Evolutionary conservation across 1,284 basidiomycete species (phyloP).

Genomic region (Sanghuangporus sanghuang): DNA sequence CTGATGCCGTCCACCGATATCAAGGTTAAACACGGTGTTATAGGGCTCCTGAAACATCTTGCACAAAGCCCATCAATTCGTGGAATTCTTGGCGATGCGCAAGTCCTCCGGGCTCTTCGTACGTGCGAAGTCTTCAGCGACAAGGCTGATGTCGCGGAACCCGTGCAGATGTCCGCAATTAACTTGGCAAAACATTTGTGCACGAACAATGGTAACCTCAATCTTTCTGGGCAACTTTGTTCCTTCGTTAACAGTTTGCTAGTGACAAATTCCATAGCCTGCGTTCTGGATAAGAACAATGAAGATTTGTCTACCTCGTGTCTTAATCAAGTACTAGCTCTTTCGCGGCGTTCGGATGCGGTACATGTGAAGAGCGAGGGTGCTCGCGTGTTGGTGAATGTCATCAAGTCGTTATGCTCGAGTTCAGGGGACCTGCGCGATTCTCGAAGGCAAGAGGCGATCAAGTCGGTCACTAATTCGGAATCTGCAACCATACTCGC

Average conservation of each 20-base stretch:
- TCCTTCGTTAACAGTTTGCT: background rate
- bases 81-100: constrained; percentile 53
- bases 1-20: constrained; percentile 49
- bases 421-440: constrained; percentile 34
- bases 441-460: constrained; percentile 48
- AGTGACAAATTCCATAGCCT: constrained; percentile 63
- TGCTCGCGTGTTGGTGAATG: constrained; percentile 82
- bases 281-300: constrained; percentile 41
- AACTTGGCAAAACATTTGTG: constrained; percentile 88
- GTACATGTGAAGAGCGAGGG: constrained; percentile 84
- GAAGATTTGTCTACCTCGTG: constrained; percentile 36
- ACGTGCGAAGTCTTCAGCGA: constrained; percentile 70
- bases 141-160: constrained; percentile 71
- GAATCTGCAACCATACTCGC: constrained; percentile 60
- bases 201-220: constrained; percentile 58
- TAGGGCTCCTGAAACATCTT: constrained; percentile 82
- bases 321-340: constrained; percentile 64
- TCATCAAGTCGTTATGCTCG: constrained; percentile 68
- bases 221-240: constrained; percentile 9
- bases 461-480: constrained; percentile 44
- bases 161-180: constrained; percentile 85
- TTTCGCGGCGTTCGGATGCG: constrained; percentile 78
- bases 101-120: constrained; percentile 57
- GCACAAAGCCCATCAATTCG: constrained; percentile 70
- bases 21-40: constrained; percentile 79